Percentiles rank a stretch among this genome's conserved stretches.
Conservation (phyloP, 768 basidiomycete genomes). For the Leccinellum luteum region DNA sequence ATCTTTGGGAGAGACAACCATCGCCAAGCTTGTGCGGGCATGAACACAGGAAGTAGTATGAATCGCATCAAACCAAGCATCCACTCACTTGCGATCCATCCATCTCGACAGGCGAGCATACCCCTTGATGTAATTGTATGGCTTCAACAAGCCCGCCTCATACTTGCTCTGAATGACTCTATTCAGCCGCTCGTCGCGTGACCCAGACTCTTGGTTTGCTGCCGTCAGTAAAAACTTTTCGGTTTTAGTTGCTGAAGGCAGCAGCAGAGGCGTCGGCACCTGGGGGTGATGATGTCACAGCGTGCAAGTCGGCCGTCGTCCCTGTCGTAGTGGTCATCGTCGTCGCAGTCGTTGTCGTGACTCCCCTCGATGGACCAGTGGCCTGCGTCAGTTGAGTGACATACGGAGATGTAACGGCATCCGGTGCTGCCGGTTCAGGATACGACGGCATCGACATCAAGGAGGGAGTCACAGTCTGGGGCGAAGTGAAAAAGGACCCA, state of each 20-base stretch:
- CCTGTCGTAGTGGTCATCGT: not conserved
- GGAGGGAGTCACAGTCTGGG: conserved; percentile 46
- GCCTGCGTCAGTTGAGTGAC: conserved; percentile 10
- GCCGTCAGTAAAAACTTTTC: conserved; percentile 80
- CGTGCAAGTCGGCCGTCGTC: conserved; percentile 23
- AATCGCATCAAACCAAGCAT: conserved; percentile 55
- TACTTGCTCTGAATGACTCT: conserved; percentile 95
- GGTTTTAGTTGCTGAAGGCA: conserved; percentile 70
- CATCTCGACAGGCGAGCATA: no score
- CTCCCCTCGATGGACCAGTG: conserved; percentile 22
- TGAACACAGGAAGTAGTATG: not conserved
- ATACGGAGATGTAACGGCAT: conserved; percentile 12
- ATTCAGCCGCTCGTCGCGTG: conserved; percentile 81
- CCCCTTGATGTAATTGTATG: no score
- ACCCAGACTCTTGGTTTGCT: conserved; percentile 91
- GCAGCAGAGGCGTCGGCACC: conserved; percentile 47
- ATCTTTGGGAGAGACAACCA: not conserved
- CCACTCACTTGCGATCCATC: no score
- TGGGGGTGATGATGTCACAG: conserved; percentile 20
- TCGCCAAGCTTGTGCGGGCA: not conserved
- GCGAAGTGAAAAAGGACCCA: conserved; percentile 70
- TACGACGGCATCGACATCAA: conserved; percentile 37
- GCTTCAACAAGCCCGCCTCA: conserved; percentile 91
- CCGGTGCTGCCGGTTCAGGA: conserved; percentile 10
- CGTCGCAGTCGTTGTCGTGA: not conserved